Conservation (phyloP, 2,329 filamentous ascomycete species). For the Aspergillus felis region DNA sequence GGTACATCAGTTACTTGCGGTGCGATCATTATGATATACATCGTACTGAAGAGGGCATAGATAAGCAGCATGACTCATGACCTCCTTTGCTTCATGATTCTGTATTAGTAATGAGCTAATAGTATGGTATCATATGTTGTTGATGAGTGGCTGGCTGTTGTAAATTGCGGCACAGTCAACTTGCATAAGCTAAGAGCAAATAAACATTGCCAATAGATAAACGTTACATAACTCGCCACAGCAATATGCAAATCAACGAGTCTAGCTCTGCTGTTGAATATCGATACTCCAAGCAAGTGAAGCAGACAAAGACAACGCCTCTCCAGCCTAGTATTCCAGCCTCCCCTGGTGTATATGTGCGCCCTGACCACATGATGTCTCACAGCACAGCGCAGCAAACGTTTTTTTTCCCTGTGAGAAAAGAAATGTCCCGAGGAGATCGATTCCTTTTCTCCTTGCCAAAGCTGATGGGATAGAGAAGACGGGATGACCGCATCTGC, state of each 20-base stretch:
- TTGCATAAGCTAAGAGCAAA: conserved; percentile 13
- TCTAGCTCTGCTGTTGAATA: background rate
- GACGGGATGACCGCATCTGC: background rate
- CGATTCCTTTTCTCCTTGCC: background rate
- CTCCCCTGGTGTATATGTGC: background rate
- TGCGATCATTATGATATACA: background rate
- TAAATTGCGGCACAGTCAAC: conserved; percentile 20
- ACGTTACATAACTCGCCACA: background rate
- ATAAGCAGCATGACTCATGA: background rate
- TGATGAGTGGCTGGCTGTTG: background rate
- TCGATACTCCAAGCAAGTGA: background rate
- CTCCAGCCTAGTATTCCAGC: background rate
- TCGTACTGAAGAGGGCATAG: background rate
- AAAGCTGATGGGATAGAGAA: background rate
- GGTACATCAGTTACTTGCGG: too few relatives aligned
- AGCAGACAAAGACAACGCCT: background rate
- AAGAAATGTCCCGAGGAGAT: background rate
- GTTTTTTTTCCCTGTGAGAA: background rate
- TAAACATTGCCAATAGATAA: background rate
- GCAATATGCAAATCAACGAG: background rate
- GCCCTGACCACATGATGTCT: background rate
- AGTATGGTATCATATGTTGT: background rate
- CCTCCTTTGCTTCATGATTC: background rate
- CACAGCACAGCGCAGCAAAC: background rate
- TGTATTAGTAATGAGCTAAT: background rate